Base-by-base conservation (phyloP, 2,329 filamentous ascomycete species). In the Uncinocarpus reesii region DNA sequence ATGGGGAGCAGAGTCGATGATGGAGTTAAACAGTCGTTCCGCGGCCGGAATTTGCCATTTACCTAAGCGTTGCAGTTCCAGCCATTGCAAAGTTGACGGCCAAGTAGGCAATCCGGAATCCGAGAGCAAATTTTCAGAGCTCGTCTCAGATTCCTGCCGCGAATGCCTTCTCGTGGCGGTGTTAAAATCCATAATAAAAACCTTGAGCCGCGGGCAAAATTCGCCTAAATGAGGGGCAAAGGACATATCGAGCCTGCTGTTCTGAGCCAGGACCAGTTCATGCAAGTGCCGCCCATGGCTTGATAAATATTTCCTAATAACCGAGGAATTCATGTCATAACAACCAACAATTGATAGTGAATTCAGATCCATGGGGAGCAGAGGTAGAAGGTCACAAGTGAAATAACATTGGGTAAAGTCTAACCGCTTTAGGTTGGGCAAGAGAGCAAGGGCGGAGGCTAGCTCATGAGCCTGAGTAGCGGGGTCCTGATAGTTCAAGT, bases 341-440 rank as follows among this genome's bases (percentile, higher is more conserved):
- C 88, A 95, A 57, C 92, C 90, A 55, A 81, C 78, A 13, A 95
- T 70, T 54, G 83, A 83, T 2, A 96, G 71, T 38, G 78, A 77
- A 38, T 74, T 68, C 16, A 96, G 71, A 2, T 70, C 75, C 8
- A 68, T 72, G 0, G 89, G 86, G 5, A 95, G 67, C 3, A 78
- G 70, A 1, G 77, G 72, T n/a, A 95, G 69, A 15, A 93, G 71
- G 7, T 72, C 70, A 6, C 79, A 75, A 50, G 87, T 75, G 28
- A 85, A 72, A 2, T 80, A 82, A 36, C 83, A 93, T 6, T 82
- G 83, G 58, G 89, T 80, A 55, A 95, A 81, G 1, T 80, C 72
- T 8, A 95, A 68, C 47, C 81, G 76, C 47, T 74, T 74, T 5
- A 96, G 70, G 1, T 75, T 65, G 0, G 80, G 76, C 7, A 95